phyloP scores from a whole-genome alignment of 140 eudicot genomes.

The Cichorium intybus region DNA sequence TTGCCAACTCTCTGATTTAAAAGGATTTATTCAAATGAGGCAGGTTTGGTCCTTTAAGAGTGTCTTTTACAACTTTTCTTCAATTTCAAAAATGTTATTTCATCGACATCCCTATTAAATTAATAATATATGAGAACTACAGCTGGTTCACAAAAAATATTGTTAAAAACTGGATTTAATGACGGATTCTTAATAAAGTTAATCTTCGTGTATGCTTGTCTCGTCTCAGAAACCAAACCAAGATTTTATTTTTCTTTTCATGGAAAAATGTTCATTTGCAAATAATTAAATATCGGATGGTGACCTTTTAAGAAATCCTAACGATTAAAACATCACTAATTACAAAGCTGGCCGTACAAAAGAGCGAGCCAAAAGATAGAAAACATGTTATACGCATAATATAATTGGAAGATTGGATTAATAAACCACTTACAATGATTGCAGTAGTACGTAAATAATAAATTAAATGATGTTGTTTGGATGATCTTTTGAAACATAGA shows the following conservation, averaged over 20 bases:
- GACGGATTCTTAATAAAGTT: too few species aligned
- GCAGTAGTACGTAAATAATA: neutral
- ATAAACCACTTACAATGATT: neutral
- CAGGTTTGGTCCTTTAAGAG: conserved; percentile 22
- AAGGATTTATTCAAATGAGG: neutral
- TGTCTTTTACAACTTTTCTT: neutral
- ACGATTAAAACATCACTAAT: conserved; percentile 18
- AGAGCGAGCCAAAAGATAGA: neutral
- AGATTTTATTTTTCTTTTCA: neutral
- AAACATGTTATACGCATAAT: neutral
- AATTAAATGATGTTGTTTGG: neutral
- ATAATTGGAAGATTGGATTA: neutral
- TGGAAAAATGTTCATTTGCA: neutral
- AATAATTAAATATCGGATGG: neutral
- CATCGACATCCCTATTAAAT: too few species aligned
- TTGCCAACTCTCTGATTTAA: neutral
- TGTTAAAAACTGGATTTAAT: too few species aligned
- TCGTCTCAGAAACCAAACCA: neutral
- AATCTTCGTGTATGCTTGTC: neutral
- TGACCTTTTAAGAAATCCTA: conserved; percentile 5
- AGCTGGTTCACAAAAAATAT: too few species aligned
- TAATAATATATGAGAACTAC: too few species aligned
- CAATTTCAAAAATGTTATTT: neutral
- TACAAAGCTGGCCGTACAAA: conserved; percentile 22
- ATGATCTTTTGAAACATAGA: too few species aligned